Evolutionary conservation across 768 basidiomycete species (phyloP).

Genomic region (Macrolepiota dolichaula): DNA sequence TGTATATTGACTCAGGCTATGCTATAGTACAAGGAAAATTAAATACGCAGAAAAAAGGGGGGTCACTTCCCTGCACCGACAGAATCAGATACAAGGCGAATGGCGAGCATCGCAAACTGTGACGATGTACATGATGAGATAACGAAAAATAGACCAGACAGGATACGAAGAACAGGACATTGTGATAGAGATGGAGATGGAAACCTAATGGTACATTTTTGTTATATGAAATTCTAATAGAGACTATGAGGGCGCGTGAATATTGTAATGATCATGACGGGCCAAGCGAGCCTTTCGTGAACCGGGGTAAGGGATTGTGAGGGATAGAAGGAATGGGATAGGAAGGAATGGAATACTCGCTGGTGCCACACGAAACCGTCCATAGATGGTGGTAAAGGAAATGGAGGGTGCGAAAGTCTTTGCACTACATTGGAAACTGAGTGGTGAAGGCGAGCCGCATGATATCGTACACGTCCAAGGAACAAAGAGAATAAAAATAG

Average conservation of each 20-base stretch:
- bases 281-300: not conserved
- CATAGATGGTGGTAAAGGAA: not conserved
- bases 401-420: not conserved
- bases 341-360: not conserved
- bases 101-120: slow-evolving; percentile 7
- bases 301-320: not conserved
- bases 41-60: not conserved
- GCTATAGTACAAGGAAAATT: not conserved
- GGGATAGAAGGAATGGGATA: not conserved
- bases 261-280: not conserved
- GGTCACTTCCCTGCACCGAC: too few species aligned
- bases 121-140: not conserved
- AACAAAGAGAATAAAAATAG: not conserved
- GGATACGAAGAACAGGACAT: not conserved
- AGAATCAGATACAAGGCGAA: not conserved
- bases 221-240: not conserved
- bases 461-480: not conserved
- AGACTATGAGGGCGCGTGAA: not conserved
- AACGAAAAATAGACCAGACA: not conserved
- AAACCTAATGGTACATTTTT: slow-evolving; percentile 9
- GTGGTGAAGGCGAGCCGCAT: not conserved
- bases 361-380: not conserved
- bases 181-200: not conserved
- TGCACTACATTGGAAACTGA: not conserved
- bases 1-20: not conserved